Evolutionary conservation across 2,329 filamentous ascomycete species (phyloP).

Genomic region (Huntiella decipiens): DNA sequence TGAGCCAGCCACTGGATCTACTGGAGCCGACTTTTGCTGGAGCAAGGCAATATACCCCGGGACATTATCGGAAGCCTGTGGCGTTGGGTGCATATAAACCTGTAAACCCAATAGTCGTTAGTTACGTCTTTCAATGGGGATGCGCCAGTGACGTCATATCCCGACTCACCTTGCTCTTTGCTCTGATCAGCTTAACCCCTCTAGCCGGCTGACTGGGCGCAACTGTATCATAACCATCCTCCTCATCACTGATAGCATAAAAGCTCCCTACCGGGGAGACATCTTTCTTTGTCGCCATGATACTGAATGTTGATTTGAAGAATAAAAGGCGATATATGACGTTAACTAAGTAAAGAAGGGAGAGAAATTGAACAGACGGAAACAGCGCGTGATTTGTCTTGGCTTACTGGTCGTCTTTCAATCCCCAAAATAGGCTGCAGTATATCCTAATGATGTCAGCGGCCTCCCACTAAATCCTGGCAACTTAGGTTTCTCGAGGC

Average conservation of each 20-base stretch:
- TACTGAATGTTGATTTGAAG: background rate
- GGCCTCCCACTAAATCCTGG: conserved; percentile 10
- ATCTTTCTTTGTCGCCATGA: conserved; percentile 17
- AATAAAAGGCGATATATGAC: background rate
- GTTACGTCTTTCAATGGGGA: too few species aligned
- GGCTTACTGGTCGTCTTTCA: too few species aligned
- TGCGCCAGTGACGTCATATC: background rate
- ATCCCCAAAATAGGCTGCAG: conserved; percentile 6
- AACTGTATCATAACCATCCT: conserved; percentile 88
- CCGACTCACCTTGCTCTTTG: conserved; percentile 75
- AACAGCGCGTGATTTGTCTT: too few species aligned
- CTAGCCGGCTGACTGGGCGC: conserved; percentile 56
- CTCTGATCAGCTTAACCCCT: conserved; percentile 84
- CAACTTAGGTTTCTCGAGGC: too few species aligned
- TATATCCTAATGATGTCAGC: conserved; percentile 1
- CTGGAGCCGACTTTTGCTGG: conserved; percentile 54
- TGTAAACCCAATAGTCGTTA: conserved; percentile 18
- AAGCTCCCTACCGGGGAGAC: conserved; percentile 70
- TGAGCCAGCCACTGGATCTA: conserved; percentile 15
- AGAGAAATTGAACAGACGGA: background rate
- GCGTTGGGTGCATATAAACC: conserved; percentile 92
- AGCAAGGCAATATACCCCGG: conserved; percentile 81
- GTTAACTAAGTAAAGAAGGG: background rate
- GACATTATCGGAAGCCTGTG: conserved; percentile 89
- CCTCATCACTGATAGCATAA: conserved; percentile 92